Evolutionary conservation across 805 yeast species (phyloP).

Genomic region (Myxozyma lipomycoides): DNA sequence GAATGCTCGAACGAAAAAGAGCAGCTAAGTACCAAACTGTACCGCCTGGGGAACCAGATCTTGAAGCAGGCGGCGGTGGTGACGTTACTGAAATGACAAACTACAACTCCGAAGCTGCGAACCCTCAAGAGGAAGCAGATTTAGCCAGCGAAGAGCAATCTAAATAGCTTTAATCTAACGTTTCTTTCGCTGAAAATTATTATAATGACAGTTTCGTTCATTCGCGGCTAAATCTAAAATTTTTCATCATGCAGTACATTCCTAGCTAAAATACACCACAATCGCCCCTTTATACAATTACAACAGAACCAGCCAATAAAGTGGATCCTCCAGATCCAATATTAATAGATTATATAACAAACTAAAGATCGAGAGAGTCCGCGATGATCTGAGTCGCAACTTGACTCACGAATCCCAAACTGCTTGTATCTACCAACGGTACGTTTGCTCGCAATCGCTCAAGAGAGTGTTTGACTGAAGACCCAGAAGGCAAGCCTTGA

Average conservation of each 20-base stretch:
- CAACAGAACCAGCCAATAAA: too few species aligned
- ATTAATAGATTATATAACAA: too few species aligned
- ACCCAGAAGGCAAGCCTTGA: constrained; percentile 14
- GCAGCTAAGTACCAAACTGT: constrained; percentile 24
- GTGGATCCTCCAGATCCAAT: too few species aligned
- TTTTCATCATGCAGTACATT: not conserved
- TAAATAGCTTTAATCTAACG: too few species aligned
- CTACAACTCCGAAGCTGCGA: not conserved
- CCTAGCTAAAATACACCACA: too few species aligned
- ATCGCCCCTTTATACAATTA: too few species aligned
- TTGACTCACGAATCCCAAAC: constrained; percentile 13
- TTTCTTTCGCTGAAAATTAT: too few species aligned
- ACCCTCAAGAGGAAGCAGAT: too few species aligned
- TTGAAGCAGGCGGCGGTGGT: constrained; percentile 7
- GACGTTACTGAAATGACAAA: not conserved
- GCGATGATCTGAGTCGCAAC: constrained; percentile 15
- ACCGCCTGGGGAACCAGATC: constrained; percentile 3
- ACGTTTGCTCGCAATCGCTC: constrained; percentile 10
- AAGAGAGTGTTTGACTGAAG: constrained; percentile 9
- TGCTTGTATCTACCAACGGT: constrained; percentile 6
- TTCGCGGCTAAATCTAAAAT: not conserved
- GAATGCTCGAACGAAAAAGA: constrained; percentile 32
- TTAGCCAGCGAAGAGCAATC: too few species aligned
- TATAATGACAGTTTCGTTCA: not conserved
- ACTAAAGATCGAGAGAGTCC: not conserved